These are phyloP conservation scores for Tetramitus jugosus DNA, from an alignment of 208 protist species.

Conservation along the genomic window DNA sequence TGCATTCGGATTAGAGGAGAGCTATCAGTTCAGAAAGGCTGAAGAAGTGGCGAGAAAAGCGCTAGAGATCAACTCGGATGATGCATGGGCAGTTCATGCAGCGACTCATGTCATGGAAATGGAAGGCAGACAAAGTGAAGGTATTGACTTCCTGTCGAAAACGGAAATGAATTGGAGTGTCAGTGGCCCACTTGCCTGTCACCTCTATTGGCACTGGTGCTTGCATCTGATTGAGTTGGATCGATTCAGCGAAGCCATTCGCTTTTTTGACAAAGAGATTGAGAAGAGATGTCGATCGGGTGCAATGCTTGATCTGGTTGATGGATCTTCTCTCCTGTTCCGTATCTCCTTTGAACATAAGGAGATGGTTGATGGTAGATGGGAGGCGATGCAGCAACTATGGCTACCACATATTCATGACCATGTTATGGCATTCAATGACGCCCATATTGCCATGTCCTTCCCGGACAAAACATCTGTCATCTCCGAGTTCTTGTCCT, in stretches of 20 bases:
- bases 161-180: background rate
- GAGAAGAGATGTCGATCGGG: background rate
- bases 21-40: background rate
- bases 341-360: background rate
- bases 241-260: background rate
- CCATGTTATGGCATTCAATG: slow-evolving; percentile 11
- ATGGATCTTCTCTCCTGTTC: slow-evolving; percentile 6
- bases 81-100: slow-evolving; percentile 13
- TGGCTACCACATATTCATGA: background rate
- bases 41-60: background rate
- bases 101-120: slow-evolving; percentile 3
- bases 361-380: background rate
- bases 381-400: background rate
- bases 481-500: background rate
- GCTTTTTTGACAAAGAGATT: slow-evolving; percentile 22
- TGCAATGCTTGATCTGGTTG: background rate
- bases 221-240: background rate
- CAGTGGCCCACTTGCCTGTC: background rate
- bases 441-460: background rate
- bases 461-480: background rate
- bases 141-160: background rate
- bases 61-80: background rate
- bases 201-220: slow-evolving; percentile 10
- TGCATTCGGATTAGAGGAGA: slow-evolving; percentile 15
- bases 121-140: background rate